Percentiles rank a stretch among this genome's conserved stretches.
Evolutionary conservation across 495 filamentous ascomycete genomes (phyloP).

Genomic region (Elasticomyces elasticus): DNA sequence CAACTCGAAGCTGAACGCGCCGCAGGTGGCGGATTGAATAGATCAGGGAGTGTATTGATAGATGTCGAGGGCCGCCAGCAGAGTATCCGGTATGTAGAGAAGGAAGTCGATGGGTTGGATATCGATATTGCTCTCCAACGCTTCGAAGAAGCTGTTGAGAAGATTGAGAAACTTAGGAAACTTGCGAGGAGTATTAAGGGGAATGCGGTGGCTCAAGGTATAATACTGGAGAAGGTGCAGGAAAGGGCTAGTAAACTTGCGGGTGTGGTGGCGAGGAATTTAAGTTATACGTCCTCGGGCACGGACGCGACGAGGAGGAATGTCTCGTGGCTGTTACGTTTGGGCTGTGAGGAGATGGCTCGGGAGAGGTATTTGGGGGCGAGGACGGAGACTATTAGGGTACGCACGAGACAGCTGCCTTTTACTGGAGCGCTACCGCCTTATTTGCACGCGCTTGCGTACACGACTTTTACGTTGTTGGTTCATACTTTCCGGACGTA

Average conservation of each 20-base stretch:
- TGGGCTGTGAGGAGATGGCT: constrained; percentile 85
- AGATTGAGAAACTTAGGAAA: constrained; percentile 71
- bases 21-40: constrained; percentile 51
- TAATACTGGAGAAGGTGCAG: constrained; percentile 80
- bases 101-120: constrained; percentile 90
- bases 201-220: constrained; percentile 74
- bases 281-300: constrained; percentile 64
- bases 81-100: constrained; percentile 89
- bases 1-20: neutral
- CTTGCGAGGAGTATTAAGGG: constrained; percentile 70
- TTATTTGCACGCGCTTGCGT: constrained; percentile 94
- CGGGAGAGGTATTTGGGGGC: constrained; percentile 69
- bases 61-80: constrained; percentile 95
- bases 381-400: constrained; percentile 56
- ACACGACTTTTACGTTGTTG: constrained; percentile 70
- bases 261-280: constrained; percentile 57
- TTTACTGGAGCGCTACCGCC: constrained; percentile 85
- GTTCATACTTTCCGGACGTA: constrained; percentile 20
- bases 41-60: constrained; percentile 66
- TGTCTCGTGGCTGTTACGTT: constrained; percentile 67
- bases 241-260: constrained; percentile 75
- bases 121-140: constrained; percentile 87
- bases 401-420: constrained; percentile 66
- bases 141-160: constrained; percentile 72
- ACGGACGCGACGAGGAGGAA: constrained; percentile 60